A percentile compares a stretch with the other conserved stretches of the same genome.
Evolutionary conservation across 2,329 filamentous ascomycete genomes (phyloP).

Genomic region (Beauveria caledonica): DNA sequence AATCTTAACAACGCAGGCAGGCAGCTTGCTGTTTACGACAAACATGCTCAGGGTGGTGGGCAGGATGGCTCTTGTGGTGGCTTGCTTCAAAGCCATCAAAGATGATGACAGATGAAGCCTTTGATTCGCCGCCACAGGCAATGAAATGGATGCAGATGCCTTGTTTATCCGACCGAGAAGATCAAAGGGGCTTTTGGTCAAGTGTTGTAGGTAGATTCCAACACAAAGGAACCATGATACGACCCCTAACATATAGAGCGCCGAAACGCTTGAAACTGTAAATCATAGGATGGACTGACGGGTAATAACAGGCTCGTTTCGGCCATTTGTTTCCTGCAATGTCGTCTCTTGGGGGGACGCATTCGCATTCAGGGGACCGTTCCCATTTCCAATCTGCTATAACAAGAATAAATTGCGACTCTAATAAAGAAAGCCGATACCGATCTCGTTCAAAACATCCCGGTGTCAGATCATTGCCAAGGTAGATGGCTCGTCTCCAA

Average conservation of each 20-base stretch:
- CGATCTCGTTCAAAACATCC: background rate
- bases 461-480: background rate
- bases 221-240: background rate
- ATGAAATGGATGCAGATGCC: no score
- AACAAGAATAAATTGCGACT: background rate
- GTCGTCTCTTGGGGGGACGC: no score
- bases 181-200: background rate
- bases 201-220: background rate
- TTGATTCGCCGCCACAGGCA: no score
- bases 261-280: background rate
- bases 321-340: no score
- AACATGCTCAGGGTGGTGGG: background rate
- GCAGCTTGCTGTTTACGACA: background rate
- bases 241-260: background rate
- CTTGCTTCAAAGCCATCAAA: background rate
- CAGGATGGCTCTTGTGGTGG: background rate
- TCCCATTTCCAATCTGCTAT: background rate
- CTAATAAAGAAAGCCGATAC: background rate
- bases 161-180: background rate
- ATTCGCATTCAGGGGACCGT: no score
- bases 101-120: background rate
- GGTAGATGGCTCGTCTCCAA: background rate
- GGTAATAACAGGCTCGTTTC: no score
- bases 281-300: background rate
- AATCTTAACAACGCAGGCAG: no score